These are phyloP conservation scores for Candida sanyaensis DNA, from an alignment of 1,139 yeast genomes.

Conservation along the genomic window DNA sequence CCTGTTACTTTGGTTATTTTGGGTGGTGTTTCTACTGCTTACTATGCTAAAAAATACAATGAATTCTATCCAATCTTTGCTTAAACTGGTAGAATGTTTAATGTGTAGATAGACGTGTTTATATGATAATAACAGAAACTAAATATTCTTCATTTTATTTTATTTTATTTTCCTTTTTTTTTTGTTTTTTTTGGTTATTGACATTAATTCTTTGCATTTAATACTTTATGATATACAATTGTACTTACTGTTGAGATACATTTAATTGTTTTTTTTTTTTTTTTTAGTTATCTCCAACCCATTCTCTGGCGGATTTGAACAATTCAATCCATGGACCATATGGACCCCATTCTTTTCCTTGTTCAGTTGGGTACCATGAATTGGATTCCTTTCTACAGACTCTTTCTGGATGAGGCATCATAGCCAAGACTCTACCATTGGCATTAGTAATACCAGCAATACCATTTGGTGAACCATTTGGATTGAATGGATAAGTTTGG, in stretches of 20 bases:
- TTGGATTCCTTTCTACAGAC: conserved; percentile 84
- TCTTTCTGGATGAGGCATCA: conserved; percentile 99
- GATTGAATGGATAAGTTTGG: conserved; percentile 86
- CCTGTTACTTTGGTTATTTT: conserved; percentile 67
- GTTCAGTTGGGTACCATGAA: conserved; percentile 83
- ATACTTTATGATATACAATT: background rate
- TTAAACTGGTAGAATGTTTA: background rate
- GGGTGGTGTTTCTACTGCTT: conserved; percentile 67
- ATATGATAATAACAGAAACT: background rate
- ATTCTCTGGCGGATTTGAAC: conserved; percentile 89
- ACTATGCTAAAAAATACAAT: conserved; percentile 67
- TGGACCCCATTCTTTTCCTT: conserved; percentile 63
- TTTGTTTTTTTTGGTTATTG: no score
- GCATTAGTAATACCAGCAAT: conserved; percentile 90
- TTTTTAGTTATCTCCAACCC: conserved; percentile 64
- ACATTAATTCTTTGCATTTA: background rate
- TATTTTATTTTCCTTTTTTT: background rate
- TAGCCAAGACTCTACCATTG: conserved; percentile 92
- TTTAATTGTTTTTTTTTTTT: no score
- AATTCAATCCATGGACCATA: conserved; percentile 95
- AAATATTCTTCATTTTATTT: background rate
- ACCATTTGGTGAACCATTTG: conserved; percentile 94
- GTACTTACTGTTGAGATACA: no score
- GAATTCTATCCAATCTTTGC: conserved; percentile 55
- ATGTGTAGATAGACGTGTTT: background rate